Evolutionary conservation across 139 green algal species (phyloP).

Genomic region (Choricystis sp.): DNA sequence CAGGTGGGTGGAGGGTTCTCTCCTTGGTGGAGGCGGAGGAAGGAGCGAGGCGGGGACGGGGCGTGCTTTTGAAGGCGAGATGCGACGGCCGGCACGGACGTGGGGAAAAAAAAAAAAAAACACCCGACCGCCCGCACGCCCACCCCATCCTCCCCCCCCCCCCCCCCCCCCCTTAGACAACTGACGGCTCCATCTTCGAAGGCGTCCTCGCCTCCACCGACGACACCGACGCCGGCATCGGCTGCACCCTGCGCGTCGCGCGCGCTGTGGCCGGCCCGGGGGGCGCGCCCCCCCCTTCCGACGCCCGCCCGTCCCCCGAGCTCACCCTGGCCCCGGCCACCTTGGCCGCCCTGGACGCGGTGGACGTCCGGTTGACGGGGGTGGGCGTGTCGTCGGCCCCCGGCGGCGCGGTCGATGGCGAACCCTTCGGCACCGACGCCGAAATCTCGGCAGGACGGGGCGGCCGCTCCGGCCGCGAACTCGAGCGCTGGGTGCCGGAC

Average conservation of each 20-base stretch:
- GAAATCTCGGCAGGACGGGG: conserved; percentile 46
- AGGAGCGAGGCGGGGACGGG: no score
- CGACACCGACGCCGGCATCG: conserved; percentile 5
- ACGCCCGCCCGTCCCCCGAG: conserved; percentile 6
- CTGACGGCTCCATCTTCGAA: conserved; percentile 38
- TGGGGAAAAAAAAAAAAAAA: not conserved
- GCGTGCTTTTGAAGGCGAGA: no score
- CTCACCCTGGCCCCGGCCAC: conserved; percentile 21
- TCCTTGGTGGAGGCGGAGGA: no score
- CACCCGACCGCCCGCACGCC: not conserved
- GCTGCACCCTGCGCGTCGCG: conserved; percentile 41
- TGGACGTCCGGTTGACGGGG: conserved; percentile 48
- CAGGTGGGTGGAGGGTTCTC: not conserved
- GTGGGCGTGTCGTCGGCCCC: conserved; percentile 12
- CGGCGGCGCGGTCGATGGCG: conserved; percentile 15
- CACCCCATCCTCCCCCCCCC: not conserved
- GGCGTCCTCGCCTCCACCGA: conserved; percentile 45
- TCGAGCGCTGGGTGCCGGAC: conserved; percentile 57
- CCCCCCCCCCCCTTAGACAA: conserved; percentile 16
- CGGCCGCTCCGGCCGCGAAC: conserved; percentile 41
- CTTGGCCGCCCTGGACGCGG: conserved; percentile 33
- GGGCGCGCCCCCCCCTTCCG: not conserved
- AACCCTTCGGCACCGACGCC: conserved; percentile 57
- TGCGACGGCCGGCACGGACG: no score
- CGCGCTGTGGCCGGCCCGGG: conserved; percentile 20